phyloP scores from a whole-genome alignment of 495 filamentous ascomycete genomes.

The Darksidea phi region DNA sequence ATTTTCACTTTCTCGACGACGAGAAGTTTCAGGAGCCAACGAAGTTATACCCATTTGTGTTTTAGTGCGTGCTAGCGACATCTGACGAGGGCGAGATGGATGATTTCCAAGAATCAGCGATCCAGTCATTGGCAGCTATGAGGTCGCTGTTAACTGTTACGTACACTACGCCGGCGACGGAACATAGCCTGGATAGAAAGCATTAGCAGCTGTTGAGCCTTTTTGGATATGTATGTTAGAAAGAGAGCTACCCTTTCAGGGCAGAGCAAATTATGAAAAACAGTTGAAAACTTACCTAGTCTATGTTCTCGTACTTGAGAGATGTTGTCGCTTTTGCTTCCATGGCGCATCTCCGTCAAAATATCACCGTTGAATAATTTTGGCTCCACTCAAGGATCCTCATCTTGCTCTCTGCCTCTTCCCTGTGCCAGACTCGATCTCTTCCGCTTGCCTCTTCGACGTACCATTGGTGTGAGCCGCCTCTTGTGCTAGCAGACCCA shows the following conservation, averaged over 20 bases:
- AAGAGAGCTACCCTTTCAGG: neutral
- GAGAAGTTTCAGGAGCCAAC: neutral
- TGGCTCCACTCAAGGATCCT: neutral
- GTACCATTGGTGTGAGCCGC: neutral
- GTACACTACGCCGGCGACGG: neutral
- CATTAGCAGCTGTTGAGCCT: neutral
- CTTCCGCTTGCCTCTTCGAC: conserved; percentile 14
- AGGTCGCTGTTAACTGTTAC: neutral
- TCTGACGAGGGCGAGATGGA: neutral
- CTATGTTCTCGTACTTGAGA: neutral
- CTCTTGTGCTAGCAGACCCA: conserved; percentile 1
- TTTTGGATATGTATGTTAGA: neutral
- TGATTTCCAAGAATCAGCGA: neutral
- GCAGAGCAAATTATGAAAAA: neutral
- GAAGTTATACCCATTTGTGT: conserved; percentile 9
- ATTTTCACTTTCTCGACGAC: neutral
- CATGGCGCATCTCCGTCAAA: no score
- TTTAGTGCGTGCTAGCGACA: conserved; percentile 1
- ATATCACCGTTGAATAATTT: no score
- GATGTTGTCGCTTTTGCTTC: neutral
- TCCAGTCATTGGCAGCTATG: neutral
- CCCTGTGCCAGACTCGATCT: neutral
- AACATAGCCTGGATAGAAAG: neutral
- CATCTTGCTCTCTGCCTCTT: conserved; percentile 13
- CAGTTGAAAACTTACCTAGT: neutral